Evolutionary conservation across 106 monocot genomes (phyloP).

Genomic region (Dioscorea zingiberensis): DNA sequence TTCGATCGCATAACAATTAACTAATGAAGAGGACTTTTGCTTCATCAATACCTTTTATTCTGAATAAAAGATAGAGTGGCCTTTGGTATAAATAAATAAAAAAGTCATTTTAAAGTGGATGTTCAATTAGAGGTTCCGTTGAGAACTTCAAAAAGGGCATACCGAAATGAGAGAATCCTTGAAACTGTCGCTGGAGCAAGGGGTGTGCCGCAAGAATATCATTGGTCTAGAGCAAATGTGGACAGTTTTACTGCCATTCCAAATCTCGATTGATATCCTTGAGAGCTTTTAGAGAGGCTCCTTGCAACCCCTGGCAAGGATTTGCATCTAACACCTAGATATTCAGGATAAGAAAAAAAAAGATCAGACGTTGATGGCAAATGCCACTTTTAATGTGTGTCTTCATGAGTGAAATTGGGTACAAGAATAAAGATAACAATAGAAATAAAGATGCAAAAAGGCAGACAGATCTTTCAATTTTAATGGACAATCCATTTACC

Average conservation of each 20-base stretch:
- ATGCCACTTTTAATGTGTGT: too few relatives aligned
- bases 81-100: too few relatives aligned
- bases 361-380: too few relatives aligned
- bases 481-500: slow-evolving; percentile 18
- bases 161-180: slow-evolving; percentile 93
- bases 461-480: too few relatives aligned
- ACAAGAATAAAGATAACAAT: too few relatives aligned
- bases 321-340: slow-evolving; percentile 72
- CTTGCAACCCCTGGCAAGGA: slow-evolving; percentile 47
- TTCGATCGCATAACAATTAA: slow-evolving; percentile 80
- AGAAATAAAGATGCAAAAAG: too few relatives aligned
- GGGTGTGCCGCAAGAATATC: slow-evolving; percentile 82
- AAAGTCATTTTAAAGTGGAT: too few relatives aligned
- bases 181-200: slow-evolving; percentile 92
- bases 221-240: slow-evolving; percentile 65
- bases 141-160: too few relatives aligned
- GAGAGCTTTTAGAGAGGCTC: slow-evolving; percentile 53
- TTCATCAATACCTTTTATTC: slow-evolving; percentile 31
- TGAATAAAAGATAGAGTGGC: too few relatives aligned
- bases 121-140: too few relatives aligned
- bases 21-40: slow-evolving; percentile 18
- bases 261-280: slow-evolving; percentile 59
- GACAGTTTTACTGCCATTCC: slow-evolving; percentile 48
- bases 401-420: too few relatives aligned
- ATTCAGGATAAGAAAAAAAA: background rate